Conservation (phyloP, 441 rosid species). For the Aleurites moluccanus region DNA sequence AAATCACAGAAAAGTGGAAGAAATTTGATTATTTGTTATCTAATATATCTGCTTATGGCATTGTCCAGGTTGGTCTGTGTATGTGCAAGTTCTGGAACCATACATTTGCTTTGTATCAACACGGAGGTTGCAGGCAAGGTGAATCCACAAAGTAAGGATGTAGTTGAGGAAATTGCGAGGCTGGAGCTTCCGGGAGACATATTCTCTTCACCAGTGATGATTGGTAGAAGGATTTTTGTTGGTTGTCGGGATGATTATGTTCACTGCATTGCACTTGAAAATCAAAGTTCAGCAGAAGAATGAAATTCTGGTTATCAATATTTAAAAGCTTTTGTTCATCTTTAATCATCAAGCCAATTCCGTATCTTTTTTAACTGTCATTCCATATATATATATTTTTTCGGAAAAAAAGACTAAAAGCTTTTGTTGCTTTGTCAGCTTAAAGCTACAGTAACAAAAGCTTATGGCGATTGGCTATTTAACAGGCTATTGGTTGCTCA, state of each 20-base stretch:
- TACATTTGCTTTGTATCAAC: constrained; percentile 52
- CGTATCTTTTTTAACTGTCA: too few species aligned
- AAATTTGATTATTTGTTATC: not conserved
- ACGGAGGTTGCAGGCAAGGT: constrained; percentile 25
- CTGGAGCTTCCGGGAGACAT: constrained; percentile 63
- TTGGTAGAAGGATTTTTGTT: constrained; percentile 79
- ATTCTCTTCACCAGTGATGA: constrained; percentile 97
- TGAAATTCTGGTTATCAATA: not conserved
- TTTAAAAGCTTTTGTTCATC: not conserved
- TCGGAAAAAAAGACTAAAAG: too few species aligned
- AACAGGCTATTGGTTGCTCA: not conserved
- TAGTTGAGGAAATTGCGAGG: constrained; percentile 57
- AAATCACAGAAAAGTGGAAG: not conserved
- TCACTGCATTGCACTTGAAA: constrained; percentile 57
- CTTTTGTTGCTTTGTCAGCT: not conserved
- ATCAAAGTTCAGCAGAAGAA: constrained; percentile 18
- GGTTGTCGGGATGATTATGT: constrained; percentile 89
- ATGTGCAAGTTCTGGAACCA: constrained; percentile 66
- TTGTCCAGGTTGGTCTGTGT: constrained; percentile 73
- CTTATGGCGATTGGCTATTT: not conserved
- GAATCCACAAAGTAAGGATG: constrained; percentile 21
- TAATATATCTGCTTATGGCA: constrained; percentile 4
- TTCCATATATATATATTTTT: too few species aligned
- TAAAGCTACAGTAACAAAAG: not conserved
- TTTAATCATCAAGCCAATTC: too few species aligned